Conservation (phyloP, 176 grass and related monocot genomes). For the Hordeum vulgare region MorexV3_pseudomolecules_assembly NC_058520.1:51333898-51334397, state of each 20-base stretch:
- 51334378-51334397: no score
- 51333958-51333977: not conserved
- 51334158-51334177: not conserved
- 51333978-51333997: not conserved
- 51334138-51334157: not conserved
- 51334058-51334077: not conserved
- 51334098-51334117: not conserved
- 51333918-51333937: not conserved
- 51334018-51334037: not conserved
- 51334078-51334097: not conserved
- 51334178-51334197: not conserved
- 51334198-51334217: not conserved
- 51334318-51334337: not conserved
- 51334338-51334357: not conserved
- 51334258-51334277: not conserved
- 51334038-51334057: not conserved
- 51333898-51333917: not conserved
- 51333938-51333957: not conserved
- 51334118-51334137: not conserved
- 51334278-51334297: not conserved
- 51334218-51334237: not conserved
- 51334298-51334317: not conserved
- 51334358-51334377: not conserved
- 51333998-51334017: not conserved
- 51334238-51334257: not conserved